Base-by-base conservation (phyloP, 345 rosid genomes). In the Citrus hindsii region DNA sequence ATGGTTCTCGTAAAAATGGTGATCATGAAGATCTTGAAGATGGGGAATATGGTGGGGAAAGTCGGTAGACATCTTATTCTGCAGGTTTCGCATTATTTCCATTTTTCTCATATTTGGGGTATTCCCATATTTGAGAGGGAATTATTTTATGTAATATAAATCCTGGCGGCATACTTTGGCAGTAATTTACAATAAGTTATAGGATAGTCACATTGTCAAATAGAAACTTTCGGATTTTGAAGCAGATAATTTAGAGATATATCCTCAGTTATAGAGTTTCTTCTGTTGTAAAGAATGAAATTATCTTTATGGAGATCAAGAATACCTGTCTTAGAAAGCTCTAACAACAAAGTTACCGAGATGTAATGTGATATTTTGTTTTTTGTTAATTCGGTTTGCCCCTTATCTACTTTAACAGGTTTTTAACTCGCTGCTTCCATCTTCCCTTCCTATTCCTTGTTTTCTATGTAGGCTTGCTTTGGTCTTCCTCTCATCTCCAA, bases 1-100 rank as follows among this genome's bases (percentile, higher is more conserved):
- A 87, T 69, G 88, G 85, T 74, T 88, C 86, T 73, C 89, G 84
- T 67, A 93, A 83, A 80, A 81, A 71, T 76, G 82, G 85, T 60
- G 84, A 85, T 84, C 87, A 79, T 4, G 91, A 87, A 75, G 96
- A 95, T 75, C 95, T 92, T 69, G 97, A 93, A 90, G 98, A 95
- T 80, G 98, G 98, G 66, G 98, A 95, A 80, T 89, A 88, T 75
- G 91, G 88, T 13, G 85, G 85, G 82, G 91, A 71, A 82, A 82
- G 75, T 76, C 67, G 61, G 79, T 82, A 79, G 79, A 67, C 59
- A 58, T 77, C 63, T 77, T 13, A 33, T 76, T 75, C 35, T 74
- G 69, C 69, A 64, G 33, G 21, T 66, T 62, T 77, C 53, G 55
- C 38, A 16, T 60, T 75, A 21, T 64, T 64, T 74, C 32, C 8